These are phyloP conservation scores for Aureobasidium sp. DNA, from an alignment of 2,329 filamentous ascomycete species.

Conservation along the genomic window DNA sequence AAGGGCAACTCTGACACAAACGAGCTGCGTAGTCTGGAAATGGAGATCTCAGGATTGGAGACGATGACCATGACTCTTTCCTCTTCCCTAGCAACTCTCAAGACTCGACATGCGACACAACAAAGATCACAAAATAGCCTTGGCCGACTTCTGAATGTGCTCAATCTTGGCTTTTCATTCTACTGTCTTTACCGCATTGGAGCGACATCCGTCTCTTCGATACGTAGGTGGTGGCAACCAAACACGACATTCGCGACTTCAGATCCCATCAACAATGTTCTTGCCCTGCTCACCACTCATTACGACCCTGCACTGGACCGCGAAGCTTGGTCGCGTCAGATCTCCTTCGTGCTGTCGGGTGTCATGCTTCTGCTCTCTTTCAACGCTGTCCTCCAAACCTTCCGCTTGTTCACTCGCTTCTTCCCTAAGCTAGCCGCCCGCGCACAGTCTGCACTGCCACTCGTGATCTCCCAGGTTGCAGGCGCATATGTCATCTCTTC, in stretches of 20 bases:
- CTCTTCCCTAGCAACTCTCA: constrained; percentile 57
- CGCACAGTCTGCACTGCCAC: constrained; percentile 68
- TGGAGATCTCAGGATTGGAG: constrained; percentile 73
- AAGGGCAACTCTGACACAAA: constrained; percentile 53
- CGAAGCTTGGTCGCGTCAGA: constrained; percentile 74
- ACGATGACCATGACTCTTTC: constrained; percentile 69
- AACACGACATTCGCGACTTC: constrained; percentile 55
- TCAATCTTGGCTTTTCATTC: constrained; percentile 62
- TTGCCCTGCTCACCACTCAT: constrained; percentile 72
- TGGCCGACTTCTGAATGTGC: constrained; percentile 58
- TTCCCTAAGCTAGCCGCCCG: constrained; percentile 64
- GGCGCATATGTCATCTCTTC: constrained; percentile 82
- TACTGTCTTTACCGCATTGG: constrained; percentile 82
- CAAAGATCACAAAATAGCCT: constrained; percentile 59
- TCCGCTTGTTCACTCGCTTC: constrained; percentile 71
- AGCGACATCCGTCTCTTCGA: constrained; percentile 61
- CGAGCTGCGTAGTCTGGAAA: constrained; percentile 50
- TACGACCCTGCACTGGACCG: constrained; percentile 80
- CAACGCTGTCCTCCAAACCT: constrained; percentile 77
- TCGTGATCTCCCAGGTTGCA: constrained; percentile 71
- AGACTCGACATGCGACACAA: constrained; percentile 55
- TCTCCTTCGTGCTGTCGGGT: constrained; percentile 75
- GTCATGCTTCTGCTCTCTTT: constrained; percentile 77
- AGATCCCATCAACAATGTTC: constrained; percentile 77
- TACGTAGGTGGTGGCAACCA: constrained; percentile 48